Evolutionary conservation across 1,284 basidiomycete genomes (phyloP), one percentile per base, ranked within the genome.

Genomic region (Cutaneotrichosporon cyanovorans): DNA sequence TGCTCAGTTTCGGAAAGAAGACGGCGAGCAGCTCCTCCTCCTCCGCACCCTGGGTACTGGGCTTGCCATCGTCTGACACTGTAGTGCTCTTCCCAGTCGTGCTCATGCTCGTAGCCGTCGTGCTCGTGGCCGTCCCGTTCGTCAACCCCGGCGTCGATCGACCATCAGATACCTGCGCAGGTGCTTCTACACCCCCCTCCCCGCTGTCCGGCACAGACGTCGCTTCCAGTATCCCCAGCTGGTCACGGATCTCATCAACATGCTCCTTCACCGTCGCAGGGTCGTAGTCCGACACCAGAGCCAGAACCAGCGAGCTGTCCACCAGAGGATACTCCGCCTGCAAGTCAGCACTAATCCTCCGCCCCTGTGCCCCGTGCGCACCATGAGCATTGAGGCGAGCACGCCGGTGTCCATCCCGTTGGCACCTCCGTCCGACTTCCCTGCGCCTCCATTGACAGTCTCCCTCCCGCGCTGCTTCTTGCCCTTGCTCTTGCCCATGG

Each of bases 191-290:
- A 34, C 32, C 7, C 8, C 48, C 46, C n/a, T 42, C 47, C 6
- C 44, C 55, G 4, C 45, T 25, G 44, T 72, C 68, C 2, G 69
- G 67, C 0, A 72, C 65, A 4, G 61, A 49, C 4, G 62, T 60
- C 4, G 69, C 69, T 53, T 72, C 61, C 32, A 72, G 51, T 34
- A 68, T 60, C 20, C 56, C 68, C 6, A 72, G 57, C 43, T 69
- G 63, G 5, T 64, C 65, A 28, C 61, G 55, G 14, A 72, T 63
- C 5, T 46, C 48, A 6, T 49, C 47, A 9, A 64, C 40, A 18
- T 62, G 49, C 1, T 49, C 34, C 6, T 36, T 18, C 18, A 72
- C 52, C 8, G 51, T 37, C 3, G 48, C 42, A 1, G 62, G 53
- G 20, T 59, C 55, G 38, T 68, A 63, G 47, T 72, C 70, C 15